phyloP scores from a whole-genome alignment of 495 filamentous ascomycete genomes.

The Neurospora sp. region DNA sequence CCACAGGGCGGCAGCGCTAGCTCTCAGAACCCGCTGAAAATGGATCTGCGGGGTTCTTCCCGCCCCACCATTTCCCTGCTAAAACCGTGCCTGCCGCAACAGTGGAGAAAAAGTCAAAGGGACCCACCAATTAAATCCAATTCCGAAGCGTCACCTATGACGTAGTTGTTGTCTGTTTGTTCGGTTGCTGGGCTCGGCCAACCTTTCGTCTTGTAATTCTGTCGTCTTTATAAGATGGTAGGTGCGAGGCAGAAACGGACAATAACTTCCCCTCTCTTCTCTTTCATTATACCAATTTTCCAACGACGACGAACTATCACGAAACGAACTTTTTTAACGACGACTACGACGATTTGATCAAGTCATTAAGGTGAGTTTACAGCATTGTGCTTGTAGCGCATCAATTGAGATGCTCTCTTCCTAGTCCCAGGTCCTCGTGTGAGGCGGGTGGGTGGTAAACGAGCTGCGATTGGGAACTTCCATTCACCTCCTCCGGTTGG shows the following conservation, averaged over 20 bases:
- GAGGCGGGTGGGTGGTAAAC: neutral
- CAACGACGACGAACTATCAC: neutral
- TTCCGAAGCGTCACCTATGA: slow-evolving; percentile 17
- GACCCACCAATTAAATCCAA: neutral
- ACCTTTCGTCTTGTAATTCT: neutral
- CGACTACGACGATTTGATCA: neutral
- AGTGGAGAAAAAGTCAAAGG: neutral
- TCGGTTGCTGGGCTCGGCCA: neutral
- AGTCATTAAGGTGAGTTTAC: neutral
- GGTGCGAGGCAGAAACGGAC: neutral
- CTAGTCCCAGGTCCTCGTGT: neutral
- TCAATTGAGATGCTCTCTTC: neutral
- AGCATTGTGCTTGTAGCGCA: neutral
- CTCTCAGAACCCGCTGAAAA: neutral
- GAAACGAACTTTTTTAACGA: neutral
- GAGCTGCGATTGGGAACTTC: neutral
- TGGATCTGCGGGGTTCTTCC: neutral
- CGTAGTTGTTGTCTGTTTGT: slow-evolving; percentile 8
- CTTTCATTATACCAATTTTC: neutral
- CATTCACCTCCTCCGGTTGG: neutral
- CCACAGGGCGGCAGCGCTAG: neutral
- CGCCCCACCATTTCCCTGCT: neutral
- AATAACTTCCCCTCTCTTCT: neutral
- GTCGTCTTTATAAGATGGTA: neutral
- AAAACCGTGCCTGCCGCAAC: neutral